phyloP scores from a whole-genome alignment of 306 rosid genomes.

The Cucurbita maxima region DNA sequence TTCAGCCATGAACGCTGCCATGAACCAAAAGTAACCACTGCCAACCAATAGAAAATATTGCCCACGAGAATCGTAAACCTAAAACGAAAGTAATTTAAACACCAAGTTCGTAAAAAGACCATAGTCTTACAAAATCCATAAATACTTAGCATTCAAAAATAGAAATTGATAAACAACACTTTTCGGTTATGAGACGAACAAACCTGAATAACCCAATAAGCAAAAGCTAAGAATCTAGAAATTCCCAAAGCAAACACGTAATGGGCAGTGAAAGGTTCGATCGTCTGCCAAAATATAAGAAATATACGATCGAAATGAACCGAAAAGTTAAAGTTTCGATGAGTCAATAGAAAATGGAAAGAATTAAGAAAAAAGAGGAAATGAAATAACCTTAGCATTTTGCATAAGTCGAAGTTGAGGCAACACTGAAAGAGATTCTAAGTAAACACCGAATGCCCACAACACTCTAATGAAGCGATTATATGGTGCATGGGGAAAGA shows the following conservation, averaged over 20 bases:
- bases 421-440: constrained; percentile 59
- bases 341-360: not conserved
- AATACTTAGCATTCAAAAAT: no score
- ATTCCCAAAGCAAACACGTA: constrained; percentile 78
- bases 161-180: no score
- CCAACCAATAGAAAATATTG: constrained; percentile 20
- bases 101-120: no score
- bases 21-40: constrained; percentile 41
- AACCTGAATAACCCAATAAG: constrained; percentile 60
- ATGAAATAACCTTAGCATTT: constrained; percentile 53
- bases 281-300: constrained; percentile 21
- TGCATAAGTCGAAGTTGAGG: constrained; percentile 74
- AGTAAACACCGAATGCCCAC: constrained; percentile 48
- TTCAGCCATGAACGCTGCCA: constrained; percentile 35
- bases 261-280: constrained; percentile 74
- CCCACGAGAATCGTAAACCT: constrained; percentile 51
- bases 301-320: not conserved
- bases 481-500: constrained; percentile 22
- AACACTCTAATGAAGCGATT: not conserved
- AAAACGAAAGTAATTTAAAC: not conserved
- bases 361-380: not conserved
- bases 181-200: no score
- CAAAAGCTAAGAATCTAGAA: constrained; percentile 57
- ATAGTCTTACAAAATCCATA: no score
- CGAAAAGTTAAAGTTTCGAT: not conserved